These are phyloP conservation scores for Fusarium keratoplasticum DNA, from an alignment of 2,329 filamentous ascomycete genomes.

Conservation along the genomic window DNA sequence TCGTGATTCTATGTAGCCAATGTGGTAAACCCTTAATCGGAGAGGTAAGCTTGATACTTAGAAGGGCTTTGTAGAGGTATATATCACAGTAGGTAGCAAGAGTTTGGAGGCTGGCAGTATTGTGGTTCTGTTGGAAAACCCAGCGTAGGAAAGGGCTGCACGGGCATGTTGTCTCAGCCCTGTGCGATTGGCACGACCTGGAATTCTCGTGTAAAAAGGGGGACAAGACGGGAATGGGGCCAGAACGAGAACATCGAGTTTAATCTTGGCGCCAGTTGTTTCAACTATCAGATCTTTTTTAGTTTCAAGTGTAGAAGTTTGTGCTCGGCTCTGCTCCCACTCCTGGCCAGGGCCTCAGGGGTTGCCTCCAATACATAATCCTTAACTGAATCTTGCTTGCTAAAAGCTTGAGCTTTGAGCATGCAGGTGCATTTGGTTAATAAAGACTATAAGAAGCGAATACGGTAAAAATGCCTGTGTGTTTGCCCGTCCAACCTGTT, in stretches of 20 bases:
- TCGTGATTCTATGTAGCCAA: background rate
- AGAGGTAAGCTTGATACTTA: background rate
- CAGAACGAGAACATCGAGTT: background rate
- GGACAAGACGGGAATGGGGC: background rate
- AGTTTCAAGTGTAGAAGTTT: background rate
- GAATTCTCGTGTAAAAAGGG: background rate
- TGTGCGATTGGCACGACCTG: background rate
- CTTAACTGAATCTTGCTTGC: background rate
- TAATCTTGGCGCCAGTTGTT: background rate
- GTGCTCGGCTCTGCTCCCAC: background rate
- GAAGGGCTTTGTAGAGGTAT: background rate
- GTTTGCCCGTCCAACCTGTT: background rate
- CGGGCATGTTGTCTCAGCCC: background rate
- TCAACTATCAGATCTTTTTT: no score
- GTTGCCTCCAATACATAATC: background rate
- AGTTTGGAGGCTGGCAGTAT: background rate
- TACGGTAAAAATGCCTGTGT: background rate
- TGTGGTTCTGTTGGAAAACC: background rate
- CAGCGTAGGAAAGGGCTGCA: background rate
- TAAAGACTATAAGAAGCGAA: background rate
- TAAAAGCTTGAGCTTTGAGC: background rate
- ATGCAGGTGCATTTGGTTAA: background rate
- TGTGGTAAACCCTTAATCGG: background rate
- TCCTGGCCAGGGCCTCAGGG: background rate
- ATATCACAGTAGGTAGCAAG: background rate